These are phyloP conservation scores for Proteromonas lacertae DNA, from an alignment of 352 stramenopile species.

Conservation along the genomic window DNA sequence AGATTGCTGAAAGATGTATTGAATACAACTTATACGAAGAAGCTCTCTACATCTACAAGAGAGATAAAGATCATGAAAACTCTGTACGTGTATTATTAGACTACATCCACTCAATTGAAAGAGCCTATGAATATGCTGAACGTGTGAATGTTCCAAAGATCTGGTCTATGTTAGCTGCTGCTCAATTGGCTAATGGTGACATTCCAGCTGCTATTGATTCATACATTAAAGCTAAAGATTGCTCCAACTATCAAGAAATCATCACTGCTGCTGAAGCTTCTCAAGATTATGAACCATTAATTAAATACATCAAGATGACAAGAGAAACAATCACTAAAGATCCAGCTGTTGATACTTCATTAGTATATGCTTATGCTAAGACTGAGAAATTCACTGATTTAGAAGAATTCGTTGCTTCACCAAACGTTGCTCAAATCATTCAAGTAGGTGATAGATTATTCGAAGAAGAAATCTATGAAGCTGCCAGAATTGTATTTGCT, in stretches of 20 bases:
- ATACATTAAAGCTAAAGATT: conserved; percentile 97
- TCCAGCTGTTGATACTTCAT: conserved; percentile 86
- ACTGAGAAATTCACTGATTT: conserved; percentile 87
- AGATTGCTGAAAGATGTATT: conserved; percentile 93
- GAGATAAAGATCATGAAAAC: conserved; percentile 35
- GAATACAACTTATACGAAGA: conserved; percentile 97
- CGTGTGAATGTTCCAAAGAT: conserved; percentile 87
- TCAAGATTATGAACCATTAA: conserved; percentile 79
- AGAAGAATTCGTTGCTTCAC: conserved; percentile 90
- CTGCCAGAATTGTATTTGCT: conserved; percentile 88
- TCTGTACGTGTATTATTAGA: conserved; percentile 32
- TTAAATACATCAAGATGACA: conserved; percentile 95
- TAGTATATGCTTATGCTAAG: conserved; percentile 97
- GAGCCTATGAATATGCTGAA: conserved; percentile 90
- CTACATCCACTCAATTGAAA: conserved; percentile 65
- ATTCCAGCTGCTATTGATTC: conserved; percentile 80
- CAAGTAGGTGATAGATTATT: conserved; percentile 88
- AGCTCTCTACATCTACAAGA: conserved; percentile 99
- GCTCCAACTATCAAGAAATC: conserved; percentile 68
- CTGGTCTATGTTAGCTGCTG: conserved; percentile 66
- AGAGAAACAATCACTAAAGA: conserved; percentile 94
- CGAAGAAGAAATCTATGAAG: conserved; percentile 87
- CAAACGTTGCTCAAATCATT: conserved; percentile 98
- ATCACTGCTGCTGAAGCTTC: conserved; percentile 78
- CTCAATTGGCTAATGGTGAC: conserved; percentile 73